These are phyloP conservation scores for Cladophialophora bantiana DNA, from an alignment of 2,329 filamentous ascomycete genomes.

Conservation along the genomic window DNA sequence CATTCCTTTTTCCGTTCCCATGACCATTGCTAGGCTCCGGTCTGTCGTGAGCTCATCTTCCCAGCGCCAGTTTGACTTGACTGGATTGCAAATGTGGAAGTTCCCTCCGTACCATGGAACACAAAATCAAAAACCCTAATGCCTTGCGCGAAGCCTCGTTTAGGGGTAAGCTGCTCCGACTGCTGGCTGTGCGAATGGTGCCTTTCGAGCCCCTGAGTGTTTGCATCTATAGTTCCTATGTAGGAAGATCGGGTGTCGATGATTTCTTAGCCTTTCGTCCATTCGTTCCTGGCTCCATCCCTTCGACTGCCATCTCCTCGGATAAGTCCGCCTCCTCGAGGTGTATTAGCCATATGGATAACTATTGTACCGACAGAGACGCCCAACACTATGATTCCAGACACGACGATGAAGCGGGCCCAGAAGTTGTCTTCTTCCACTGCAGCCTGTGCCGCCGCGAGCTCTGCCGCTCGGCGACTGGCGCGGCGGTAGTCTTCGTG, in stretches of 20 bases:
- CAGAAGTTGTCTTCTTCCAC: constrained; percentile 48
- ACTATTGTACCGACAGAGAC: constrained; percentile 44
- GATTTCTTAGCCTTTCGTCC: constrained; percentile 30
- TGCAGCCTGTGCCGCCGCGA: constrained; percentile 45
- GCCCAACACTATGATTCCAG: constrained; percentile 47
- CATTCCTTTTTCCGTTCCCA: too few species aligned
- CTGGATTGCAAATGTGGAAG: too few species aligned
- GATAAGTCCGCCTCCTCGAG: constrained; percentile 34
- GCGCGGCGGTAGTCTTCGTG: constrained; percentile 63
- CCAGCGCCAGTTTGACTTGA: too few species aligned
- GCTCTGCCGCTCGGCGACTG: constrained; percentile 50
- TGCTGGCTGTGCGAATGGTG: neutral
- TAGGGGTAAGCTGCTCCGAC: too few species aligned
- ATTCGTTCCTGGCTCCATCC: constrained; percentile 30
- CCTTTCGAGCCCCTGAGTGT: neutral
- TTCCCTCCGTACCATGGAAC: too few species aligned
- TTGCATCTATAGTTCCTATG: neutral
- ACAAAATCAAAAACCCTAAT: too few species aligned
- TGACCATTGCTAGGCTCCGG: too few species aligned
- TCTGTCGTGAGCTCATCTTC: too few species aligned
- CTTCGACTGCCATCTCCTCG: constrained; percentile 38
- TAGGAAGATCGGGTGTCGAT: neutral
- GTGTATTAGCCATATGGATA: constrained; percentile 25
- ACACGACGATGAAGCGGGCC: constrained; percentile 49
- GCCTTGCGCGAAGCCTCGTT: too few species aligned